Percentiles rank a stretch among this genome's conserved stretches.
Conservation (phyloP, 2,329 filamentous ascomycete species). For the Penicillium sp. region DNA sequence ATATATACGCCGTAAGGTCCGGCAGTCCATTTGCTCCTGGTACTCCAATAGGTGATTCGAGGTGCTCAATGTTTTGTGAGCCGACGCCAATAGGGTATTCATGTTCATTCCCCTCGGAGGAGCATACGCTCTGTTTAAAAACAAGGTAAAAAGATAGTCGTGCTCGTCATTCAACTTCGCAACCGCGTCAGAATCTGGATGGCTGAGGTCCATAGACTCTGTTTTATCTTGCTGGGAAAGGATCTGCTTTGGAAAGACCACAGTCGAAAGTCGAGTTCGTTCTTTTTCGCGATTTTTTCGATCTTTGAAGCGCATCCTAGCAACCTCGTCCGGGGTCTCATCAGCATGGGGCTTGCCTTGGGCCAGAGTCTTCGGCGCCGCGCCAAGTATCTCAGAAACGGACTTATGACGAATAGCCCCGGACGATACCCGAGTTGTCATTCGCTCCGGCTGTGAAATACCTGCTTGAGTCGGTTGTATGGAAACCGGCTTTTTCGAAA, state of each 20-base stretch:
- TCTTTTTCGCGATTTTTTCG: slow-evolving; percentile 54
- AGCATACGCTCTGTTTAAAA: slow-evolving; percentile 54
- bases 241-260: slow-evolving; percentile 69
- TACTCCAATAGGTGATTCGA: slow-evolving; percentile 76
- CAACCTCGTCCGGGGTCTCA: slow-evolving; percentile 30
- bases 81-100: slow-evolving; percentile 70
- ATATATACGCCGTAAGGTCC: slow-evolving; percentile 79
- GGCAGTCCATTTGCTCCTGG: slow-evolving; percentile 79
- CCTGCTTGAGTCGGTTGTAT: too few relatives aligned
- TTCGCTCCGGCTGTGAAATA: slow-evolving; percentile 46
- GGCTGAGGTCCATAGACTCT: slow-evolving; percentile 35
- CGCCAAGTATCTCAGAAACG: slow-evolving; percentile 65
- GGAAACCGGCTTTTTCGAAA: slow-evolving; percentile 21
- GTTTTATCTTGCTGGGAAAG: slow-evolving; percentile 49
- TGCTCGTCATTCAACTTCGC: slow-evolving; percentile 40
- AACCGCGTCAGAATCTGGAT: slow-evolving; percentile 46
- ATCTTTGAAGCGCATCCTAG: slow-evolving; percentile 43
- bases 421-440: slow-evolving; percentile 64
- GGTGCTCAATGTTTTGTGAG: slow-evolving; percentile 85
- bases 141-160: slow-evolving; percentile 60
- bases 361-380: slow-evolving; percentile 43
- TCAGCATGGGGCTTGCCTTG: slow-evolving; percentile 33
- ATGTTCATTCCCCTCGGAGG: slow-evolving; percentile 50
- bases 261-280: slow-evolving; percentile 61
- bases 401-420: slow-evolving; percentile 66